Percentiles rank a stretch among this genome's conserved stretches.
phyloP scores from a whole-genome alignment of 768 basidiomycete genomes.

The Hygrophorus russula region DNA sequence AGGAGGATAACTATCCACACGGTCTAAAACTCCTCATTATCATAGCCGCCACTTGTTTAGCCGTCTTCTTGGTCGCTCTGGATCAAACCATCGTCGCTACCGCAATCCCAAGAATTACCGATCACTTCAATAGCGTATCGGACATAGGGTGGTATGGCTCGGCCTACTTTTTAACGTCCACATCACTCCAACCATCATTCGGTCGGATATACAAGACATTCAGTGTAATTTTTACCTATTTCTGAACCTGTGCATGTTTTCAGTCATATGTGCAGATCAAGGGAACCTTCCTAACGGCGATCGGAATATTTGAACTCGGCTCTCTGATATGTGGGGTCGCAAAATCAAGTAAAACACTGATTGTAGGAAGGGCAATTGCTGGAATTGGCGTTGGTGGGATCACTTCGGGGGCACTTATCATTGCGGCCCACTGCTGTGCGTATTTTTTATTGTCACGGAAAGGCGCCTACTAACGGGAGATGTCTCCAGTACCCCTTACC shows the following conservation, averaged over 20 bases:
- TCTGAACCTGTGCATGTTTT: no score
- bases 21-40: background rate
- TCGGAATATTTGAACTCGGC: slow-evolving; percentile 1
- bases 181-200: slow-evolving; percentile 1
- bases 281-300: slow-evolving; percentile 2
- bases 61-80: background rate
- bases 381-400: slow-evolving; percentile 4
- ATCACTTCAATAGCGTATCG: slow-evolving; percentile 6
- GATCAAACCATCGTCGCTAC: slow-evolving; percentile 5
- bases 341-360: background rate
- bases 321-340: slow-evolving; percentile 3
- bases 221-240: background rate
- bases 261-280: slow-evolving; percentile 3
- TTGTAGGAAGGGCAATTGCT: slow-evolving; percentile 4
- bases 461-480: slow-evolving; percentile 11
- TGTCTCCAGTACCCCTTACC: slow-evolving; percentile 11
- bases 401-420: slow-evolving; percentile 11
- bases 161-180: slow-evolving; percentile 6
- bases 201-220: slow-evolving; percentile 3
- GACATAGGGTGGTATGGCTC: slow-evolving; percentile 9
- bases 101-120: slow-evolving; percentile 10
- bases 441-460: slow-evolving; percentile 11
- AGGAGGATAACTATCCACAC: no score
- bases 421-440: slow-evolving; percentile 15
- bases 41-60: background rate